phyloP scores from a whole-genome alignment of 208 protist genomes.

The Lotmaria passim region DNA sequence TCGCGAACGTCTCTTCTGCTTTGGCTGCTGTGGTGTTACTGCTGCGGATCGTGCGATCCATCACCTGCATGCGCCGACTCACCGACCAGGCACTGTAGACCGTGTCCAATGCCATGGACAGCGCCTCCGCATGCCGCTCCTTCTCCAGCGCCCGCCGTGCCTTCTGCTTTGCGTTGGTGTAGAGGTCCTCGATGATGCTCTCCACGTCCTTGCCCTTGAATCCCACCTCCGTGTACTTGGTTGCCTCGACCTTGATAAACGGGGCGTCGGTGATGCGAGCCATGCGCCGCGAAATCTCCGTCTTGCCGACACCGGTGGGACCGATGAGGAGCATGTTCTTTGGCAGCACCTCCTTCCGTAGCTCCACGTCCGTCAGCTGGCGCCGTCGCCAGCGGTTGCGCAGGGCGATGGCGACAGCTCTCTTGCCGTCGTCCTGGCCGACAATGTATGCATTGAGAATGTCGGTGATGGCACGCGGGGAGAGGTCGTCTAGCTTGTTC shows the following conservation, averaged over 20 bases:
- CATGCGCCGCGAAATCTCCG: slow-evolving; percentile 96
- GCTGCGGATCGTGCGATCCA: slow-evolving; percentile 26
- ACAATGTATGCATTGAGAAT: slow-evolving; percentile 97
- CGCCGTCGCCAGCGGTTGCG: slow-evolving; percentile 94
- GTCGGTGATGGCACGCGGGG: slow-evolving; percentile 90
- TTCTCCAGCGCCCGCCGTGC: slow-evolving; percentile 71
- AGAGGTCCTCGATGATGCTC: slow-evolving; percentile 96
- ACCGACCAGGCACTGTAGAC: slow-evolving; percentile 76
- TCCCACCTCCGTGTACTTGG: slow-evolving; percentile 97
- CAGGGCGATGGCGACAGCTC: slow-evolving; percentile 96
- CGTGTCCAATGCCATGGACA: slow-evolving; percentile 75
- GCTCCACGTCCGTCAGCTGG: slow-evolving; percentile 71
- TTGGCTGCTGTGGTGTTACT: slow-evolving; percentile 3
- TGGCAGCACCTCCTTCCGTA: slow-evolving; percentile 88
- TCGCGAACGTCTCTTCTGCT: background rate
- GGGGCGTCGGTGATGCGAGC: slow-evolving; percentile 96
- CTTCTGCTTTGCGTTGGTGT: slow-evolving; percentile 91
- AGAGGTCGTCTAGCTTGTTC: slow-evolving; percentile 80
- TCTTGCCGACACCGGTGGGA: slow-evolving; percentile 94
- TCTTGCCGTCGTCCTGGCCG: slow-evolving; percentile 95
- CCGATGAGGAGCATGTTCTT: slow-evolving; percentile 96
- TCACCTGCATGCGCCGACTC: slow-evolving; percentile 36
- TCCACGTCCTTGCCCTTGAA: slow-evolving; percentile 98
- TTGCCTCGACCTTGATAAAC: slow-evolving; percentile 98
- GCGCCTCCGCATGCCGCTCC: slow-evolving; percentile 76